Evolutionary conservation across 2,329 filamentous ascomycete genomes (phyloP).

Genomic region (Penicillium hesseltinei): DNA sequence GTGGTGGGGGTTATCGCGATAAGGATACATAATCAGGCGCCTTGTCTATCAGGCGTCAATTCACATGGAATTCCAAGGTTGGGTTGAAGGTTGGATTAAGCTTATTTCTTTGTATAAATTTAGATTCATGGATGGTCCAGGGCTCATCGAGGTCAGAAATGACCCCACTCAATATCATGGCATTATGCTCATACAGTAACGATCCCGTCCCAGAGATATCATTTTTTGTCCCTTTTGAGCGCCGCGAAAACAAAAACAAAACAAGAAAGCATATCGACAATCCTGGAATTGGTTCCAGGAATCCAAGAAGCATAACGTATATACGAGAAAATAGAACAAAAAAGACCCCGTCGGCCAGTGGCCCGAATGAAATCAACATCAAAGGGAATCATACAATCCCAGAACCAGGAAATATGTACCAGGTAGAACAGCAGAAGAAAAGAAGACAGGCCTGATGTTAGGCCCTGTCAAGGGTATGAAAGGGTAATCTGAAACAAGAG

Average conservation of each 20-base stretch:
- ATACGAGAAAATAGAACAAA: constrained; percentile 15
- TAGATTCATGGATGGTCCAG: neutral
- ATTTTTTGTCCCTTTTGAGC: constrained; percentile 24
- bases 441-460: constrained; percentile 9
- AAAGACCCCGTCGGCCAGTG: neutral
- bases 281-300: constrained; percentile 1
- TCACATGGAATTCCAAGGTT: neutral
- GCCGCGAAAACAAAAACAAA: constrained; percentile 16
- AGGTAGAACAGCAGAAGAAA: constrained; percentile 9
- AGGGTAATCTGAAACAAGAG: constrained; percentile 12
- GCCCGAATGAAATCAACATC: neutral
- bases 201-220: constrained; percentile 23
- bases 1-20: constrained; percentile 17
- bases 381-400: constrained; percentile 24
- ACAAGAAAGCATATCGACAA: constrained; percentile 17
- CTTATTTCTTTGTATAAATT: neutral
- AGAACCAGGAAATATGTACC: constrained; percentile 19
- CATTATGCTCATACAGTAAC: constrained; percentile 22
- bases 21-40: neutral
- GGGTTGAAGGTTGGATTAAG: neutral
- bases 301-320: constrained; percentile 12
- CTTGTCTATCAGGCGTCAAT: neutral
- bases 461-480: constrained; percentile 16
- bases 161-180: constrained; percentile 18
- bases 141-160: neutral